Conservation (phyloP, 768 basidiomycete species). For the Trametes cinnabarina region DNA sequence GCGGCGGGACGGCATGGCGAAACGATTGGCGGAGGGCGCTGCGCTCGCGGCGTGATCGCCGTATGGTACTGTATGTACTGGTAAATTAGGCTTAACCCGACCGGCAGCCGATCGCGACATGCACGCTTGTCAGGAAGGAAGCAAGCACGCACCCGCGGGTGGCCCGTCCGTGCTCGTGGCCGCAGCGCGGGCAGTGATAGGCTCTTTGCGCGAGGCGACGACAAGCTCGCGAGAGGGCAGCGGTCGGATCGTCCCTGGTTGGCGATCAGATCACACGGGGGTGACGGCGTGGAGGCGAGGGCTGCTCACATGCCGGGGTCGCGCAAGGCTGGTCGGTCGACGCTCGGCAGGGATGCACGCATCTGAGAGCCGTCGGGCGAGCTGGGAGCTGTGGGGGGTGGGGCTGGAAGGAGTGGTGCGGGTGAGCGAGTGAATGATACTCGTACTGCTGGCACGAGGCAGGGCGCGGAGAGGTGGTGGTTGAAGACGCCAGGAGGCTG, state of each 20-base stretch:
- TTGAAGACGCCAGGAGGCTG: neutral
- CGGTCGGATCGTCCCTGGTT: too few relatives aligned
- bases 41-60: conserved; percentile 1
- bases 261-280: conserved; percentile 11
- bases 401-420: neutral
- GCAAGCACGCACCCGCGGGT: too few relatives aligned
- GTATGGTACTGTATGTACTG: too few relatives aligned
- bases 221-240: too few relatives aligned
- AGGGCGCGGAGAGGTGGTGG: too few relatives aligned
- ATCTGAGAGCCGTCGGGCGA: neutral
- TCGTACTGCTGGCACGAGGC: too few relatives aligned
- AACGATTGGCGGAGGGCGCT: conserved; percentile 2
- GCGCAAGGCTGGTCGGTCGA: too few relatives aligned
- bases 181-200: too few relatives aligned
- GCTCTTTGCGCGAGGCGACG: too few relatives aligned
- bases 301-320: neutral
- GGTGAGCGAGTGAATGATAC: neutral
- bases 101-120: neutral
- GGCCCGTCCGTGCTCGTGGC: too few relatives aligned
- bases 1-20: neutral
- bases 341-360: neutral
- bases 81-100: conserved; percentile 6
- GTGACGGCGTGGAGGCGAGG: neutral
- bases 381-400: neutral
- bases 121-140: neutral